Conservation (phyloP, 2,329 filamentous ascomycete genomes). For the Exophiala calicioides region DNA sequence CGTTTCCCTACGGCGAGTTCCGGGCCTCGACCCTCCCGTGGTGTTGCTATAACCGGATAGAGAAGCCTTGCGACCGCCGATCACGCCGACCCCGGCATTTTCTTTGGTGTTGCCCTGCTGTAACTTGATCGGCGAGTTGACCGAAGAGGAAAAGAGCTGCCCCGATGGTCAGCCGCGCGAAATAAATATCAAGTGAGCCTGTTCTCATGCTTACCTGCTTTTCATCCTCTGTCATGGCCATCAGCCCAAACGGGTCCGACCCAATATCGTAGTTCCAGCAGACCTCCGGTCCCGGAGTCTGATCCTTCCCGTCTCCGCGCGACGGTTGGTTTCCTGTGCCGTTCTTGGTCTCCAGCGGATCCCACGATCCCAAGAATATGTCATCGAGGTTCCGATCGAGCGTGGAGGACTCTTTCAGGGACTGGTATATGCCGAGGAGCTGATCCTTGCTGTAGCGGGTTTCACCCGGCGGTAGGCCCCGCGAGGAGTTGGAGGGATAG, state of each 20-base stretch:
- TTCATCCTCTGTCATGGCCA: slow-evolving; percentile 69
- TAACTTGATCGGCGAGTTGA: slow-evolving; percentile 91
- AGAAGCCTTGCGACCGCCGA: slow-evolving; percentile 73
- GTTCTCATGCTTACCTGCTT: slow-evolving; percentile 55
- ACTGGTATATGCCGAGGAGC: slow-evolving; percentile 71
- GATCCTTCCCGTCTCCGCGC: slow-evolving; percentile 69
- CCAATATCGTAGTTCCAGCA: slow-evolving; percentile 82
- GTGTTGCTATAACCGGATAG: slow-evolving; percentile 72
- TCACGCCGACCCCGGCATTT: slow-evolving; percentile 52
- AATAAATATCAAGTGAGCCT: slow-evolving; percentile 12
- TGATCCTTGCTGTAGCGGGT: slow-evolving; percentile 77
- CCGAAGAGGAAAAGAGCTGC: slow-evolving; percentile 78
- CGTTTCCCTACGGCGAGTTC: slow-evolving; percentile 80
- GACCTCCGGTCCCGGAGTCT: slow-evolving; percentile 78
- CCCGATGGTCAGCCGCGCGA: slow-evolving; percentile 21
- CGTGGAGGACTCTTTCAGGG: slow-evolving; percentile 55
- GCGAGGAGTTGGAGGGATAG: slow-evolving; percentile 45
- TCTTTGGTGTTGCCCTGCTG: slow-evolving; percentile 67
- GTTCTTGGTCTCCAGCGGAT: slow-evolving; percentile 64
- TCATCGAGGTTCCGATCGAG: slow-evolving; percentile 63
- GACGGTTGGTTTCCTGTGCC: slow-evolving; percentile 69
- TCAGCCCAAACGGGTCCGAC: slow-evolving; percentile 69
- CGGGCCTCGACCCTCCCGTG: slow-evolving; percentile 74
- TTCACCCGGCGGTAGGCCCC: slow-evolving; percentile 55
- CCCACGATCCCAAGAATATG: slow-evolving; percentile 76